Base-by-base conservation (phyloP, 2,329 filamentous ascomycete genomes). In the Neopestalotiopsis sp. region DNA sequence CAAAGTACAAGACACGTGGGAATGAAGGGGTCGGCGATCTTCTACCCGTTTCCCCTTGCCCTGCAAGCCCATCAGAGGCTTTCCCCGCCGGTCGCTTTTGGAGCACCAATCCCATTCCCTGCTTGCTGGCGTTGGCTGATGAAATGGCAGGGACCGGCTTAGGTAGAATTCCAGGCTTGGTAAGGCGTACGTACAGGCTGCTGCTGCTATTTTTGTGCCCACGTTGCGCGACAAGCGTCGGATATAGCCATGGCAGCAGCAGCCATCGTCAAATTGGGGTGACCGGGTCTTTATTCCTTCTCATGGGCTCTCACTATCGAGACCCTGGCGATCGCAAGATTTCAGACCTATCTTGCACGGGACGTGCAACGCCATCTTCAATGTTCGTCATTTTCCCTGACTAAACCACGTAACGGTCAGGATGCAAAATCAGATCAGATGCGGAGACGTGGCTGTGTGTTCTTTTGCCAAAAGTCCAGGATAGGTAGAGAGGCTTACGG, bases 11-110 rank as follows among this genome's bases (percentile, higher is more conserved):
- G n/a, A 62, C 59, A 62, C 59, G 59, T 62, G 59, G 59, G 59
- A 62, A 53, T 53, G 45, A 62, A 62, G 30, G n/a, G 58, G 59
- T 40, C 59, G 59, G 59, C 59, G 59, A 62, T 62, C 59, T 62
- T 32, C 32, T 62, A 62, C 59, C 59, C 30, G 30, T 62, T 62
- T 62, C n/a, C 45, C 32, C 32, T 62, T 40, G 30, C 59, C 28
- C 34, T 59, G 57, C 24, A 59, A 53, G 45, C 45, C 34, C 45
- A 20, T 53, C 17, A 20, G 20, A 53, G 20, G 45, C 45, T n/a
- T 53, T 53, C 45, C 45, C 45, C 45, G 45, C 45, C 45, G 45
- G 45, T 17, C 45, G 45, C 45, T n/a, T 20, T 9, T 9, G 14
- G 45, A 20, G 45, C 20, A 53, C 45, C 45, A 53, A 53, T 53